phyloP scores from a whole-genome alignment of 2,329 filamentous ascomycete genomes.

The Huntiella omanensis region DNA sequence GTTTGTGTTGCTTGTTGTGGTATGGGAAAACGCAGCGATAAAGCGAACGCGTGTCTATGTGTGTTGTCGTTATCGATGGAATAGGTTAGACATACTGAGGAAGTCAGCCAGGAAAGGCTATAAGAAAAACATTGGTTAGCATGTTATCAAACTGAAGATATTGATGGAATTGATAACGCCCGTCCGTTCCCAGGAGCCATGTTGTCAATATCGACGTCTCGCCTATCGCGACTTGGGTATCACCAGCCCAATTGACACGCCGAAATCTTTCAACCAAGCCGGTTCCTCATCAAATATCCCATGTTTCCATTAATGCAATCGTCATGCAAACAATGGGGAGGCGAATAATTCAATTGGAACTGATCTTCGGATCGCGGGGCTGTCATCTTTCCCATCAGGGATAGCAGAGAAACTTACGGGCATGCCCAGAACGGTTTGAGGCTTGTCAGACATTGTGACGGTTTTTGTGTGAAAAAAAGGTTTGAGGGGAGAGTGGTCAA shows the following conservation, averaged over 20 bases:
- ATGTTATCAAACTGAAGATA: slow-evolving; percentile 4
- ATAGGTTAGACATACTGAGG: slow-evolving; percentile 58
- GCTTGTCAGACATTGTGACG: slow-evolving; percentile 12
- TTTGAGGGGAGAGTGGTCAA: slow-evolving; percentile 11
- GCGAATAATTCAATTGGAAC: too few species aligned
- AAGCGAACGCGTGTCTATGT: background rate
- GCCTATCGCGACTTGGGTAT: background rate
- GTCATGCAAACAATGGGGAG: too few species aligned
- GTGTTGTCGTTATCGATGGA: background rate
- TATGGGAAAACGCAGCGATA: background rate
- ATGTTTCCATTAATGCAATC: background rate
- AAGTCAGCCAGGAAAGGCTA: slow-evolving; percentile 96
- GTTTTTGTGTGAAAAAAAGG: slow-evolving; percentile 9
- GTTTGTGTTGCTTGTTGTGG: background rate
- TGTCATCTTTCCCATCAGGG: background rate
- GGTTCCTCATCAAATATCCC: background rate
- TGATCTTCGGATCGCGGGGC: background rate
- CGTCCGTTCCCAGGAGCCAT: too few species aligned
- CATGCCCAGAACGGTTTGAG: slow-evolving; percentile 11
- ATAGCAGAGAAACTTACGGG: slow-evolving; percentile 8
- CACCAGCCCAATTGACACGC: background rate
- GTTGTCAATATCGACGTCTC: too few species aligned
- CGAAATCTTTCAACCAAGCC: background rate
- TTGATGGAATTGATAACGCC: too few species aligned
- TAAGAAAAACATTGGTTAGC: slow-evolving; percentile 19